Evolutionary conservation across 2,329 filamentous ascomycete species (phyloP), one percentile per base, ranked within the genome.

Genomic region (Colletotrichum sp.): DNA sequence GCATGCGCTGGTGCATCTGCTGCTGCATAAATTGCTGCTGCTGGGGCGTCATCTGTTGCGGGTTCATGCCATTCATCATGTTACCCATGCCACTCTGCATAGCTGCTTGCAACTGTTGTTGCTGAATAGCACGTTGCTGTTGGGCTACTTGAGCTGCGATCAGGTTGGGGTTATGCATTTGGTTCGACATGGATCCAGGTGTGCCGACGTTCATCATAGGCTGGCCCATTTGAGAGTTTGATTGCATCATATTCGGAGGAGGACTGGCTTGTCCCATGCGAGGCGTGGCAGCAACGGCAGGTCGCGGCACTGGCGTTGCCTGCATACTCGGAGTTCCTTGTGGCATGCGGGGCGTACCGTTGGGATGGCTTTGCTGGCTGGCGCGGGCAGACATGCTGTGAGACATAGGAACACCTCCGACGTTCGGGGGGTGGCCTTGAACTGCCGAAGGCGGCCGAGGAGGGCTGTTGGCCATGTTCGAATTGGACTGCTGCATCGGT

Each of bases 391-490:
- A 92, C 92, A 93, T 93, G 78, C 87, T 90, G 79, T 91, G 89
- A 0, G 91, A 85, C 88, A 92, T 92, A 6, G 91, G 89, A 1
- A 88, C 91, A 8, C 88, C 87, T 87, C 77, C 77, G 30, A 78
- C 71, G 55, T 92, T 92, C 1, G 89, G 86, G 3, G 84, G 82
- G 71, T 90, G 89, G 68, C 88, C 90, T 77, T 93, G 92, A 5
- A 92, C 91, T 7, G 92, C 92, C 18, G 93, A 94, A 1, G 92
- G 86, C 18, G 93, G 92, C 60, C 93, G 88, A 21, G 92, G 87
- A 30, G 93, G 93, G 80, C 93, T 95, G 67, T 88, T 91, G 24
- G 92, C 92, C 88, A 94, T 93, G 79, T 89, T 93, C 2, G 93
- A 94, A 65, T 90, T 91, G 32, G 91, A 92, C 43, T 89, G 88